Conservation (phyloP, 805 yeast species). For the Vanderwaltozyma yarrowii region DNA sequence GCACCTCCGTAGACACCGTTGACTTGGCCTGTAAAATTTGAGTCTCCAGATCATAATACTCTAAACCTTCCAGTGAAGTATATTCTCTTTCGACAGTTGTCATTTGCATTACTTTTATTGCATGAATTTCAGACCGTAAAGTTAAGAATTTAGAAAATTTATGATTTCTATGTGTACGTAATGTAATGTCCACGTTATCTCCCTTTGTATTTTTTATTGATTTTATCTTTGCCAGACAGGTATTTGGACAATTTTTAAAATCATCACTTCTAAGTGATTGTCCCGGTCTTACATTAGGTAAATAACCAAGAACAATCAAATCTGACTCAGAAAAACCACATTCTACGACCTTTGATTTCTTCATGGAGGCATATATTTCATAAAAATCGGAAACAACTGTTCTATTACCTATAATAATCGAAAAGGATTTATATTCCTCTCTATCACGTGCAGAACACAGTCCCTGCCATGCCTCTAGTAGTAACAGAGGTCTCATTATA, state of each 20-base stretch:
- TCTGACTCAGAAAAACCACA: constrained; percentile 64
- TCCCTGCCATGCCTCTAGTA: constrained; percentile 92
- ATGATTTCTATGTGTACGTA: constrained; percentile 46
- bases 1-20: constrained; percentile 14
- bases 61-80: constrained; percentile 70
- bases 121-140: constrained; percentile 54
- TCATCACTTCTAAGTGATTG: constrained; percentile 27
- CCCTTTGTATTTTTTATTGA: constrained; percentile 57
- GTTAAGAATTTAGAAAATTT: constrained; percentile 43
- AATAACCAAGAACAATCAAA: constrained; percentile 51
- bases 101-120: constrained; percentile 74
- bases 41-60: constrained; percentile 66
- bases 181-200: constrained; percentile 63
- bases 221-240: constrained; percentile 73
- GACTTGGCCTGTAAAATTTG: constrained; percentile 62
- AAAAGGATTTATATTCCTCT: constrained; percentile 46
- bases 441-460: constrained; percentile 64
- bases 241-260: constrained; percentile 27
- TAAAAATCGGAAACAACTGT: constrained; percentile 77
- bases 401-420: constrained; percentile 64
- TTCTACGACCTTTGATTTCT: constrained; percentile 40
- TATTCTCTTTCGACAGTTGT: constrained; percentile 89
- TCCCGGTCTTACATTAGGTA: constrained; percentile 29
- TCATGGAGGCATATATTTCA: constrained; percentile 71
- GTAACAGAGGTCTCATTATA: constrained; percentile 66